Percentiles rank a stretch among this genome's conserved stretches.
phyloP scores from a whole-genome alignment of 176 grass and related monocot species.

The Triticum turgidum region DNA sequence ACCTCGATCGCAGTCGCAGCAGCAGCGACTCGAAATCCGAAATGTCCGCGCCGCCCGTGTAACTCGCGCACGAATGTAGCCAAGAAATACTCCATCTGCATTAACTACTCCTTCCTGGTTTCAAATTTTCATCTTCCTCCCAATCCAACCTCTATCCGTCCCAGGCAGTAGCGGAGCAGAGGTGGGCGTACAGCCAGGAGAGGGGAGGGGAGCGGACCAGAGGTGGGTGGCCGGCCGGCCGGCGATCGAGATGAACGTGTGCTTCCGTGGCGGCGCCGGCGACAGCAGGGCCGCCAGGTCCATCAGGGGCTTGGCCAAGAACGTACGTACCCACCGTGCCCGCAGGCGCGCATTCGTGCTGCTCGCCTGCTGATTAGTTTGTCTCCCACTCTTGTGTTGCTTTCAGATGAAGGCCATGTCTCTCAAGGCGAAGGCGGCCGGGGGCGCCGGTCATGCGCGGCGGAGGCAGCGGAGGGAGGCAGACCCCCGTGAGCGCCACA shows the following conservation, averaged over 20 bases:
- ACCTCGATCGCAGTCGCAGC: too few relatives aligned
- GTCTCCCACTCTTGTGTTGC: not conserved
- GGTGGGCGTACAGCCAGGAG: not conserved
- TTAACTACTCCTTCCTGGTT: not conserved
- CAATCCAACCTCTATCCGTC: not conserved
- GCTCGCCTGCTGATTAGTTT: not conserved
- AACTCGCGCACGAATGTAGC: not conserved
- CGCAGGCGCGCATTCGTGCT: not conserved
- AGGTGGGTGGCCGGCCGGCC: not conserved
- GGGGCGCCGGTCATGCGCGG: not conserved
- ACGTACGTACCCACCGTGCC: not conserved
- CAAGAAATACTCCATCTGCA: not conserved
- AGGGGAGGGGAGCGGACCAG: not conserved
- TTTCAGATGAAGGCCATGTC: constrained; percentile 44
- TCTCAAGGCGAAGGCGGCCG: constrained; percentile 15
- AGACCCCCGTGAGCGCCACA: not conserved
- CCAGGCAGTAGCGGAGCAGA: not conserved
- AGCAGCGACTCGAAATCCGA: not conserved
- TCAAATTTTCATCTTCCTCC: not conserved
- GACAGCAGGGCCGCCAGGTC: constrained; percentile 25
- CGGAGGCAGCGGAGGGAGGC: not conserved
- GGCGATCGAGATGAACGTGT: constrained; percentile 28
- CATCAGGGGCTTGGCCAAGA: constrained; percentile 29
- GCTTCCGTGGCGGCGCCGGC: constrained; percentile 35
- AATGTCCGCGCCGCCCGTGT: not conserved